Evolutionary conservation across 176 grass and related monocot genomes (phyloP).

Genomic region (Paspalum vaginatum): DNA sequence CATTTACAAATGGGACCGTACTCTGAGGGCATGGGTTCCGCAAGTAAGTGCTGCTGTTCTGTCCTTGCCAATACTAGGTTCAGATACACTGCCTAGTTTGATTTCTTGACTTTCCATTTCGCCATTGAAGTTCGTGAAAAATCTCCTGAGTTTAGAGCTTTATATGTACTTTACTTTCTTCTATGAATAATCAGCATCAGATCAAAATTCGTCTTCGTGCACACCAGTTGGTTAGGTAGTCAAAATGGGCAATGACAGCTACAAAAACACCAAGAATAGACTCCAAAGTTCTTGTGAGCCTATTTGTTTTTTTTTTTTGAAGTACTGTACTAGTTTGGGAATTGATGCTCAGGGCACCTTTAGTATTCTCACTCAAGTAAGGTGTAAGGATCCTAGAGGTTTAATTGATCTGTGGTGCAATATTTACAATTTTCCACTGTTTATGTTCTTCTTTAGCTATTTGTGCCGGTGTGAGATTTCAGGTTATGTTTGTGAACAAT

Average conservation of each 20-base stretch:
- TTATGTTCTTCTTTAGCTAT: constrained; percentile 3
- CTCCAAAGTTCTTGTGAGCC: not conserved
- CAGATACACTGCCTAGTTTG: not conserved
- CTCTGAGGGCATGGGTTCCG: constrained; percentile 87
- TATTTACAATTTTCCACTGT: not conserved
- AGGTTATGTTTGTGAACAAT: constrained; percentile 2
- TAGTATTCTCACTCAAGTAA: constrained; percentile 10
- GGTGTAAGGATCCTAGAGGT: not conserved
- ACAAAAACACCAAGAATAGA: not conserved
- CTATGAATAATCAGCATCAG: not conserved
- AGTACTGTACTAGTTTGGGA: constrained; percentile 11
- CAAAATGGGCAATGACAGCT: not conserved
- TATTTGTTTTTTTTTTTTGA: constrained; percentile 23
- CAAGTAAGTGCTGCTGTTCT: constrained; percentile 72
- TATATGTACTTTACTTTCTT: not conserved
- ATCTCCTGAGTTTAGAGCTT: not conserved
- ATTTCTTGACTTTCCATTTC: not conserved
- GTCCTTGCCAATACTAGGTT: constrained; percentile 2
- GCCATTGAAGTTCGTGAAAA: not conserved
- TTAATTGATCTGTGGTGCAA: constrained; percentile 12
- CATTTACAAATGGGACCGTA: constrained; percentile 88
- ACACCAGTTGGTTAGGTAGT: not conserved
- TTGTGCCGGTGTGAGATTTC: not conserved
- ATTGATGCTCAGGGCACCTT: constrained; percentile 15
- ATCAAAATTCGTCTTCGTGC: not conserved